Evolutionary conservation across 192 early-diverging fungal species (phyloP).

Genomic region (Backusella macrospora): DNA sequence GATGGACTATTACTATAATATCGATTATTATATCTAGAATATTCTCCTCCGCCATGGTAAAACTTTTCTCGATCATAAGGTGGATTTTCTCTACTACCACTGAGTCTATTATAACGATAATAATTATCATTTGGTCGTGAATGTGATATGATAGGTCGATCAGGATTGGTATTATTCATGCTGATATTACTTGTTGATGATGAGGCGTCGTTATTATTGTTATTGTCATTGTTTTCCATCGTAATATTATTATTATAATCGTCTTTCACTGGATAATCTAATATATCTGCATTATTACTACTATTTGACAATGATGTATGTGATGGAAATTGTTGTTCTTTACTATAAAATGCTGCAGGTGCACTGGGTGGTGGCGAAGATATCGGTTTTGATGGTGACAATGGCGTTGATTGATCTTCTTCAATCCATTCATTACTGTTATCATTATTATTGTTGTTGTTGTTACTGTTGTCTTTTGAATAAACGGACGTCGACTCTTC

Average conservation of each 20-base stretch:
- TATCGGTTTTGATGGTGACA: too few relatives aligned
- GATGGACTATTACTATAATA: neutral
- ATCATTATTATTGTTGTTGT: too few relatives aligned
- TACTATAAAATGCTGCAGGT: neutral
- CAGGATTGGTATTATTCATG: too few relatives aligned
- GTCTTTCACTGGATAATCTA: neutral
- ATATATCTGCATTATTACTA: neutral
- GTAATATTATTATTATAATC: neutral
- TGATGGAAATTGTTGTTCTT: neutral
- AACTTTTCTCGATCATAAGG: constrained; percentile 20
- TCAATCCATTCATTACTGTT: neutral
- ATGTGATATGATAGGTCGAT: too few relatives aligned
- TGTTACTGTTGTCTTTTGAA: neutral
- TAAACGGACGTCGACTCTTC: neutral
- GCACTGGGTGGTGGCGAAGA: neutral
- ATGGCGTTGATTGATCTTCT: too few relatives aligned
- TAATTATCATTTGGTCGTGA: neutral
- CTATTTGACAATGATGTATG: too few relatives aligned
- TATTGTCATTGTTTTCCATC: neutral
- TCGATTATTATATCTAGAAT: constrained; percentile 1
- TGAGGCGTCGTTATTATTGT: neutral
- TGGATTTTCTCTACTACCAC: constrained; percentile 6
- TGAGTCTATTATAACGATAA: neutral
- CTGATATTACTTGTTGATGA: neutral
- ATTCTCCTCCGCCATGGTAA: neutral